Conservation (phyloP, 352 stramenopile genomes). For the Phytophthora pistaciae region DNA sequence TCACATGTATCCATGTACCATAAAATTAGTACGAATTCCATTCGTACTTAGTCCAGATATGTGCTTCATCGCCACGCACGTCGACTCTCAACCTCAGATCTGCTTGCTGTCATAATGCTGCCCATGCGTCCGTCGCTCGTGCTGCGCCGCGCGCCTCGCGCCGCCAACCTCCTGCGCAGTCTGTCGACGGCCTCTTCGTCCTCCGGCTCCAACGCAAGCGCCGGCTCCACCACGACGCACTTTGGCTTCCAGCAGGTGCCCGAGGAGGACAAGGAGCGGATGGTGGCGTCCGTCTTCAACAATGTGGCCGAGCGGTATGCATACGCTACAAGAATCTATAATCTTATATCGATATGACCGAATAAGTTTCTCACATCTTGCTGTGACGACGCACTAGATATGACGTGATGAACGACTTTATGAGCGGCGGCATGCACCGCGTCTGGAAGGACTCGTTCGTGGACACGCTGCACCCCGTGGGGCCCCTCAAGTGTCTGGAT, state of each 20-base stretch:
- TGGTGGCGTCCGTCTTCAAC: slow-evolving; percentile 98
- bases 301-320: slow-evolving; percentile 96
- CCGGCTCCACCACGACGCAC: slow-evolving; percentile 69
- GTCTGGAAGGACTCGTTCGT: slow-evolving; percentile 99
- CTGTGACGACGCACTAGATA: slow-evolving; percentile 43
- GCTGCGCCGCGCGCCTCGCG: slow-evolving; percentile 23
- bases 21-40: background rate
- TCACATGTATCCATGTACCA: background rate
- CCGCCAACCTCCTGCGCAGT: slow-evolving; percentile 21
- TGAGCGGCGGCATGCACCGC: slow-evolving; percentile 96
- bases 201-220: slow-evolving; percentile 1
- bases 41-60: background rate
- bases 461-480: slow-evolving; percentile 81
- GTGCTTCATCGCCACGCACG: background rate
- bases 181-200: slow-evolving; percentile 15
- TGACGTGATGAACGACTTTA: slow-evolving; percentile 99
- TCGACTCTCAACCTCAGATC: background rate
- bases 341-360: background rate
- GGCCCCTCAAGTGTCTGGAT: slow-evolving; percentile 91
- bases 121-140: slow-evolving; percentile 12
- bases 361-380: background rate
- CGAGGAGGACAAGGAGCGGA: slow-evolving; percentile 94
- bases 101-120: background rate
- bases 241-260: slow-evolving; percentile 93
- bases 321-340: background rate